Conservation (phyloP, 768 basidiomycete species). For the Auricularia sp. region DNA sequence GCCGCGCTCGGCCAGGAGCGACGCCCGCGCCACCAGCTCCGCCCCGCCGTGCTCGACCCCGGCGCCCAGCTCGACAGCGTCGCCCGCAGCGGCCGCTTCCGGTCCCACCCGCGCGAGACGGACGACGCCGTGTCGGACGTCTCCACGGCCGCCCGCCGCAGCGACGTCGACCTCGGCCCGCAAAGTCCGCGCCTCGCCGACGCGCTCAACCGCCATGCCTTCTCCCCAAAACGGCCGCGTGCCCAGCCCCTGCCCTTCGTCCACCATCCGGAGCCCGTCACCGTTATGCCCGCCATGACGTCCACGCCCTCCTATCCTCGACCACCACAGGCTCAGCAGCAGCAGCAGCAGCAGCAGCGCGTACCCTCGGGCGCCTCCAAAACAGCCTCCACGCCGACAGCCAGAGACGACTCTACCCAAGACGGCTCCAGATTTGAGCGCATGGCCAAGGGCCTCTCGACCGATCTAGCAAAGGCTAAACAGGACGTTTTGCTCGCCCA, state of each 20-base stretch:
- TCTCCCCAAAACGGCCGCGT: conserved; percentile 70
- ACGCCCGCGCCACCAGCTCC: conserved; percentile 22
- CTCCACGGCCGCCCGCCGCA: conserved; percentile 34
- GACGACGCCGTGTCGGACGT: conserved; percentile 29
- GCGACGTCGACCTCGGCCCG: conserved; percentile 33
- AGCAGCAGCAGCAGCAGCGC: neutral
- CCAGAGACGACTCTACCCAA: conserved; percentile 3
- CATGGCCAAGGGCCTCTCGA: conserved; percentile 45
- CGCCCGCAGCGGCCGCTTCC: conserved; percentile 43
- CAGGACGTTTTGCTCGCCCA: conserved; percentile 10
- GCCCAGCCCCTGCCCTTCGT: conserved; percentile 22
- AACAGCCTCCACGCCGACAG: neutral
- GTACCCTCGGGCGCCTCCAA: neutral
- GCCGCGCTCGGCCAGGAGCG: conserved; percentile 16
- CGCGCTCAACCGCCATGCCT: conserved; percentile 53
- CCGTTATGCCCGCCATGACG: conserved; percentile 4
- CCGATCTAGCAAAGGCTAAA: conserved; percentile 40
- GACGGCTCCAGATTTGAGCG: conserved; percentile 55
- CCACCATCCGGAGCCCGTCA: conserved; percentile 4
- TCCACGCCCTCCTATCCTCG: conserved; percentile 3
- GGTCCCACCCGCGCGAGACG: conserved; percentile 27
- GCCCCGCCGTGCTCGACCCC: conserved; percentile 51
- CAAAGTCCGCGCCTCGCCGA: conserved; percentile 51
- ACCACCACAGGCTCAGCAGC: neutral
- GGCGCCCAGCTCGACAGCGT: conserved; percentile 54